Evolutionary conservation across 306 rosid species (phyloP).

Genomic region (Rosa rugosa): DNA sequence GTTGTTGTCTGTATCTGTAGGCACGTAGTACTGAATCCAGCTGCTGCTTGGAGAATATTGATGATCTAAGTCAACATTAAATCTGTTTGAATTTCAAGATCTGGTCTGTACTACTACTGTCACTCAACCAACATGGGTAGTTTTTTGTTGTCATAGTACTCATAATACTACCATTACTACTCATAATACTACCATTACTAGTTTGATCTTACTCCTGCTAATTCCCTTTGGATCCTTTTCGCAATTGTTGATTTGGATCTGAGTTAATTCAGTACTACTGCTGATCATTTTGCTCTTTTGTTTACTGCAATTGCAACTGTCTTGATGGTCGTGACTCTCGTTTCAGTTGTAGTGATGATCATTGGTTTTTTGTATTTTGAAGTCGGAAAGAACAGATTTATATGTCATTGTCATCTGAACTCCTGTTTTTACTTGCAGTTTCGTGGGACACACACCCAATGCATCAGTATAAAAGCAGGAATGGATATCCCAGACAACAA

Average conservation of each 20-base stretch:
- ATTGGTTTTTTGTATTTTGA: neutral
- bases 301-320: neutral
- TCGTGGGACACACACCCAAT: slow-evolving; percentile 37
- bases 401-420: neutral
- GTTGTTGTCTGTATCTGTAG: slow-evolving; percentile 21
- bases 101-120: neutral
- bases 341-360: neutral
- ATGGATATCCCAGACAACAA: slow-evolving; percentile 73
- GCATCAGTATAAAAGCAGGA: slow-evolving; percentile 67
- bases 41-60: slow-evolving; percentile 6
- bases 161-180: neutral
- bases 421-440: slow-evolving; percentile 34
- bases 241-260: neutral
- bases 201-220: neutral
- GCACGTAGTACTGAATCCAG: slow-evolving; percentile 14
- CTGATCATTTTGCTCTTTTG: neutral
- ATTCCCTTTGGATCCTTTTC: neutral
- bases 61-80: neutral
- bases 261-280: neutral
- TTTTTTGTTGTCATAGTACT: neutral
- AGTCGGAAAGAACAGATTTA: neutral
- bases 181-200: neutral
- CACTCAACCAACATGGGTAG: neutral
- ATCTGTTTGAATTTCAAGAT: neutral
- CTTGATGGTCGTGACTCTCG: neutral